Percentiles rank a stretch among this genome's conserved stretches.
phyloP scores from a whole-genome alignment of 2,329 filamentous ascomycete species.

The Beauveria rudraprayagi region DNA sequence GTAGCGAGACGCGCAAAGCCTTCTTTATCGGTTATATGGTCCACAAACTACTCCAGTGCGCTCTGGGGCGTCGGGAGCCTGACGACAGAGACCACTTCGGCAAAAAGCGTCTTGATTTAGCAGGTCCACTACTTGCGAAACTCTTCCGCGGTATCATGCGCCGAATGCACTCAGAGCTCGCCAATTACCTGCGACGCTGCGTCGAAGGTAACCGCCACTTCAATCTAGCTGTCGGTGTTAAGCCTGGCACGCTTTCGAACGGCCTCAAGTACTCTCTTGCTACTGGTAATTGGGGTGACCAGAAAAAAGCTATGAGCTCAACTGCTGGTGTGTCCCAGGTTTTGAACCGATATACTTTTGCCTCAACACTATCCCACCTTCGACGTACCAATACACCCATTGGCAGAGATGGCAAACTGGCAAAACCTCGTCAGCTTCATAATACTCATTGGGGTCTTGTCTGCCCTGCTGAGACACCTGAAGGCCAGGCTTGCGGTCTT shows the following conservation, averaged over 20 bases:
- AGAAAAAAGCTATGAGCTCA: constrained; percentile 93
- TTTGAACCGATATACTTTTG: constrained; percentile 93
- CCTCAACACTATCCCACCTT: constrained; percentile 93
- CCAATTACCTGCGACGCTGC: constrained; percentile 83
- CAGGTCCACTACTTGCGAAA: constrained; percentile 89
- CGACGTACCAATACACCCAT: constrained; percentile 96
- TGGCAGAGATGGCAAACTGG: constrained; percentile 94
- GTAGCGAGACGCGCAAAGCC: constrained; percentile 90
- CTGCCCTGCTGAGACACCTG: constrained; percentile 93
- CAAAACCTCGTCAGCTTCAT: constrained; percentile 94
- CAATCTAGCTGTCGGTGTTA: constrained; percentile 83
- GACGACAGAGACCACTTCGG: constrained; percentile 98
- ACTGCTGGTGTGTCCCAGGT: constrained; percentile 98
- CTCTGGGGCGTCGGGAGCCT: constrained; percentile 83
- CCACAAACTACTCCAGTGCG: constrained; percentile 87
- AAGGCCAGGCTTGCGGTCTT: constrained; percentile 95
- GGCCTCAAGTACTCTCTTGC: constrained; percentile 94
- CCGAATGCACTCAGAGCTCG: constrained; percentile 84
- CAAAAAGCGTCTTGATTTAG: constrained; percentile 94
- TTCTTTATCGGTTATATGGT: constrained; percentile 99
- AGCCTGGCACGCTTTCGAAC: constrained; percentile 83
- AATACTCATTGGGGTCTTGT: constrained; percentile 98
- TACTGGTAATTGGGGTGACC: constrained; percentile 98
- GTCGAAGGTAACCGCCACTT: constrained; percentile 86
- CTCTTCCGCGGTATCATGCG: constrained; percentile 89